Evolutionary conservation across 768 basidiomycete species (phyloP), one percentile per base, ranked within the genome.

Genomic region (Nidularia pulvinata): DNA sequence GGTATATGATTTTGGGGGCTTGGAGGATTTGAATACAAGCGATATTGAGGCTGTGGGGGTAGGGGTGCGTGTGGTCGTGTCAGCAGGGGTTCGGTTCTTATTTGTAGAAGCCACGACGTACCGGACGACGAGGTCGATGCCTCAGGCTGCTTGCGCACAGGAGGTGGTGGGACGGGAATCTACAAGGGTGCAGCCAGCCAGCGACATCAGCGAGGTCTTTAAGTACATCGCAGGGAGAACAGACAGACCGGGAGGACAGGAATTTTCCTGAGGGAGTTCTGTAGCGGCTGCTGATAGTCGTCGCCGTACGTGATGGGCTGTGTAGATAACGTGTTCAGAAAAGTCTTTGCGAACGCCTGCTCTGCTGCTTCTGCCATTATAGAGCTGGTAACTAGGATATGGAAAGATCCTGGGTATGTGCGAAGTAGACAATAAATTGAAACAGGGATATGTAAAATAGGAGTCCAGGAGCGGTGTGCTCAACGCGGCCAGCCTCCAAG

Each of bases 1-100:
- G 32, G 84, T 77, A 74, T 90, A 89, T 0, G 87, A 73, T 46
- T 86, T 80, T 22, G 92, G 75, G 1, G 97, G 97, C 65, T 98
- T 98, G 63, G 85, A 76, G 47, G 93, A 97, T 72, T 97, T 98
- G 80, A 99, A 85, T 49, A 84, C 89, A 59, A 99, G 70, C 19
- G 75, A 76, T 59, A 98, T 71, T 33, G 82, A 69, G 49, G 78
- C 76, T 75, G 66, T 61, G 58, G 47, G 22, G 51, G 50, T 51
- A 11, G 51, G 50, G 48, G 36, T 44, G 32, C 37, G n/a, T 39
- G 37, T 39, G 2, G 33, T 51, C 33, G 0, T 33, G 46, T 37
- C 53, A 48, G 43, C 19, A 19, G 19, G 19, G 19, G 19, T 19
- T 19, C 19, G 19, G 19, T 19, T 19, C 19, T 19, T 19, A 19